Evolutionary conservation across 1,284 basidiomycete species (phyloP), one percentile per base, ranked within the genome.

Genomic region (Apiotrichum sp.): DNA sequence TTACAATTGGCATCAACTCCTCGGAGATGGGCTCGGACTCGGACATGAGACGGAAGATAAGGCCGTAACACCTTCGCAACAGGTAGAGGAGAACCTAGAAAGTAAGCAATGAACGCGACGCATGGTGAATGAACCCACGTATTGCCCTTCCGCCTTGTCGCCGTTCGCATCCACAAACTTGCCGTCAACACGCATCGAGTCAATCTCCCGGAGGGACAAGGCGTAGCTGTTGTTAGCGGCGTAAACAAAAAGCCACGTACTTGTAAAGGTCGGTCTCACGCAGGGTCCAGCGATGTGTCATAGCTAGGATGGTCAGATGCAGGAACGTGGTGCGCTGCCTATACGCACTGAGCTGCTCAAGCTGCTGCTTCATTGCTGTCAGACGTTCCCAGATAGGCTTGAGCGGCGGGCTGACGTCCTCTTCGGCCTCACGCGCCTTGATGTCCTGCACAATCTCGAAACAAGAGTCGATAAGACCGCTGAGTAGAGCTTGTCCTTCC

Each of bases 1-100:
- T 64, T 76, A 95, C 95, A 57, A 97, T 84, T 6, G 93, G 93
- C 87, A 96, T 96, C 35, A 98, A 79, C 74, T 98, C 93, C 73
- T 97, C 93, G 0, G 92, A 96, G n/a, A 99, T 93, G 0, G 96
- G 96, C 77, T 98, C 95, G 55, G 89, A 93, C n/a, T 93, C 93
- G 31, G 93, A 93, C 62, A 99, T 84, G 50, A 98, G 77, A 33
- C 88, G 84, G 77, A 97, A 98, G 66, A 97, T 93, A 53, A 98
- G 82, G 62, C 95, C 95, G 74, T 98, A 96, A 79, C 95, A 98
- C 72, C 95, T 83, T 64, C 95, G 81, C 53, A 98, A 80, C 36
- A 98, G 82, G 75, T 96, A 98, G 44, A 98, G 80, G 50, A 98
- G 78, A 8, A 93, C 90, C 92, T 95, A 65, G 3, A 42, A 13